phyloP scores from a whole-genome alignment of 257 asterid genomes.

The Rauvolfia tetraphylla region DNA sequence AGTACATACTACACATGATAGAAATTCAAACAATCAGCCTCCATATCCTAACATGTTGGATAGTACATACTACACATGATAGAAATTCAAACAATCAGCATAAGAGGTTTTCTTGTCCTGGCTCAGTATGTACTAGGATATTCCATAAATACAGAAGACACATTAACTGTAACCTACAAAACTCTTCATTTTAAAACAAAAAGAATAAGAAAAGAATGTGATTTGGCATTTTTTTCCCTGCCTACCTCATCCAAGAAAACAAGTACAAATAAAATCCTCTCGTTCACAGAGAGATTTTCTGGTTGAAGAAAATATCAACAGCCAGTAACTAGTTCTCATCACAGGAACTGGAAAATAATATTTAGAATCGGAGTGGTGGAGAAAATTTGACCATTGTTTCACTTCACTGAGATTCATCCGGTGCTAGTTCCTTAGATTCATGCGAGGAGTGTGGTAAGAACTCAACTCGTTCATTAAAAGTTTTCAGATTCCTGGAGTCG shows the following conservation, averaged over 20 bases:
- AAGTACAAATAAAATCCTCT: background rate
- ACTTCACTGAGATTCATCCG: conserved; percentile 14
- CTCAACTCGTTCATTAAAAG: background rate
- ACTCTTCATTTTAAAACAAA: background rate
- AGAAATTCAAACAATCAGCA: too few species aligned
- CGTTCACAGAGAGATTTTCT: background rate
- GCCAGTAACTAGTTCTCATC: background rate
- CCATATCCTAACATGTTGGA: too few species aligned
- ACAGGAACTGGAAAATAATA: background rate
- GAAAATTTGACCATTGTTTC: too few species aligned
- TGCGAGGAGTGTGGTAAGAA: background rate
- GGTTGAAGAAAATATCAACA: background rate
- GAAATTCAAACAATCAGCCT: too few species aligned
- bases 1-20: too few species aligned
- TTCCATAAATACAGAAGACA: background rate
- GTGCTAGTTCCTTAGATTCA: background rate
- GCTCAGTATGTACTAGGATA: too few species aligned
- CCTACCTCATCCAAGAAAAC: background rate
- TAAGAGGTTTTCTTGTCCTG: too few species aligned
- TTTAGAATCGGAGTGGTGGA: background rate
- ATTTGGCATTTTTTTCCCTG: background rate
- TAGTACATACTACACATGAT: too few species aligned
- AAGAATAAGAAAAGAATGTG: background rate
- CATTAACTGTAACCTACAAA: background rate
- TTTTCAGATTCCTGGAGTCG: background rate